Evolutionary conservation across 371 early-diverging fungal genomes (phyloP), one percentile per base, ranked within the genome.

Genomic region (Apophysomyces elegans): DNA sequence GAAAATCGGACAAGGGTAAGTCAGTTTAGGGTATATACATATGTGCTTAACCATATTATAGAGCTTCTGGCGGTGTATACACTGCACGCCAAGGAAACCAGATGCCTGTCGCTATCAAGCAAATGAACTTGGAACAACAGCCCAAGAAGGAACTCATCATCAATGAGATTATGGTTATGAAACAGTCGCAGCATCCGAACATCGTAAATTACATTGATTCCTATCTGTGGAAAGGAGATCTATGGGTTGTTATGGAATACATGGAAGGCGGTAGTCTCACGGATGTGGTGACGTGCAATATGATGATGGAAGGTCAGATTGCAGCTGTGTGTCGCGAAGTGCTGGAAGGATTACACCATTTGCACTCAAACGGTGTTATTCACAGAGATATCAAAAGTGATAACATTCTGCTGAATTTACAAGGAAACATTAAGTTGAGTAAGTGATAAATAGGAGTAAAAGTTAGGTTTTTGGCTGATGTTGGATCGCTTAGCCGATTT

Each of bases 371-470:
- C 67, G 93, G 95, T 16, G 94, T 99, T 12, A 97, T 98, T 71
- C 98, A 98, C 73, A 85, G 99, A 71, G 99, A 99, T 76, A 96
- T 99, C 78, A 98, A 98, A 78, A 93, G 95, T 62, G 99, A 99
- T 76, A 99, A 99, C 75, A 86, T 99, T 16, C 79, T 98, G 56
- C 74, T 99, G 37, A 86, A 90, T 37, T 65, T 91, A 66, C 87
- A 90, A 64, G 98, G 98, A 38, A 90, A 94, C 46, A 91, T 99
- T 67, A 99, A 98, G 79, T 80, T 97, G 58, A 96, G 92, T 79
- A 87, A 85, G 84, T 80, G 60, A 60, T 7, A 36, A 35, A 35
- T 50, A 16, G 11, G n/a, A 57, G 45, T 12, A 41, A 9, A 1
- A 35, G 26, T 44, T 26, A 5, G 8, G 9, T 54, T 1, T 16